These are phyloP conservation scores for Bonia amplexicaulis DNA, from an alignment of 176 grass and related monocot species.

Conservation along the genomic window DNA sequence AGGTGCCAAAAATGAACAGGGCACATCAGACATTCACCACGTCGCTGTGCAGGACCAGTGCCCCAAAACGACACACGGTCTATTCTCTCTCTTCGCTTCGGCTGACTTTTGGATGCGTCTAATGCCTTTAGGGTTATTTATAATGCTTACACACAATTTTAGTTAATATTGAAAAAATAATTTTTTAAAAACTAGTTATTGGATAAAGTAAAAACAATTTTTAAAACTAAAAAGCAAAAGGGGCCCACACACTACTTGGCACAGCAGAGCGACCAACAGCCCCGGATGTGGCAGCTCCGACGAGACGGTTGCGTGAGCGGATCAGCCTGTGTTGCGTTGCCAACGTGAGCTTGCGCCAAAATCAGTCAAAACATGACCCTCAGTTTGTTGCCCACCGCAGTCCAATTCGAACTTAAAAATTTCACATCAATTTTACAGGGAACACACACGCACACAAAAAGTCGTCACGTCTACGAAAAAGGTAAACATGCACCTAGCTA, in stretches of 20 bases:
- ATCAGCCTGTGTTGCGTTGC: not conserved
- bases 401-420: not conserved
- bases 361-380: not conserved
- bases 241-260: not conserved
- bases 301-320: not conserved
- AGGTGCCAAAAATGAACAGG: not conserved
- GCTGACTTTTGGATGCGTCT: too few species aligned
- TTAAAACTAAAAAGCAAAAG: too few species aligned
- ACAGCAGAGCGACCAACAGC: not conserved
- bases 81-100: too few species aligned
- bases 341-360: not conserved
- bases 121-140: too few species aligned
- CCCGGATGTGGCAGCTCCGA: slow-evolving; percentile 4
- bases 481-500: not conserved
- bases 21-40: not conserved
- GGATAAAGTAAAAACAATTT: too few species aligned
- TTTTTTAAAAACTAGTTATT: too few species aligned
- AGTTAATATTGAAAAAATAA: too few species aligned
- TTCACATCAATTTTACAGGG: not conserved
- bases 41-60: not conserved
- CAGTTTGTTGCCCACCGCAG: not conserved
- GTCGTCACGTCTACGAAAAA: not conserved
- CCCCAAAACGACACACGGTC: not conserved
- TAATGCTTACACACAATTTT: too few species aligned
- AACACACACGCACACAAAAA: not conserved